Base-by-base conservation (phyloP, 2,329 filamentous ascomycete species). In the Chaetomium sp. region DNA sequence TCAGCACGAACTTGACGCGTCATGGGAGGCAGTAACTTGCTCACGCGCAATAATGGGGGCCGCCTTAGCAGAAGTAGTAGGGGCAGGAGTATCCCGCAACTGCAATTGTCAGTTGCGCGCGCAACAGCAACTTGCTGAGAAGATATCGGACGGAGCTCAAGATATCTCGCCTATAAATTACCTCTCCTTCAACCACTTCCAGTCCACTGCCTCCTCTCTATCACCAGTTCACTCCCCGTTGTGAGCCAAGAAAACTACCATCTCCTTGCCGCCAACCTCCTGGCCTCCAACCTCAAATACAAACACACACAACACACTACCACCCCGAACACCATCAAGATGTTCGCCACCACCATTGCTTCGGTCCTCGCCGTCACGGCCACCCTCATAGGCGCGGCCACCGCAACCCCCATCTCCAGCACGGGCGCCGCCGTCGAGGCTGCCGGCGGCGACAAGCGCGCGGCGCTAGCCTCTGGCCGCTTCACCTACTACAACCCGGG, bases 401-500 rank as follows among this genome's bases (percentile, higher is more conserved):
- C 56, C 21, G 35, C 55, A 0, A 25, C 38, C 2, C 35, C 51
- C 13, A 51, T 63, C 45, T 16, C 29, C 31, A 45, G 13, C 45
- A n/a, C 21, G n/a, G 19, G 16, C 33, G 23, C 21, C 13, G 23
- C 3, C 31, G 25, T 9, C 25, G n/a, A 5, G 19, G n/a, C 13
- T 10, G 23, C 23, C 13, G 27, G 4, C 45, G 8, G n/a, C 29
- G 27, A 27, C 54, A 42, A 47, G 13, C 42, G 65, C 35, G 19
- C 31, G 23, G 13, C 35, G 21, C 55, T 57, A 33, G n/a, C 27
- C 35, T 56, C 77, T 3, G 88, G 88, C 62, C 86, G 89, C 57
- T 75, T 90, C 53, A 91, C 88, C 1, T 90, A 87, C 76, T 90
- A 89, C 71, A 77, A 78, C 21, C 82, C 87, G 0, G 76, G 74